Evolutionary conservation across 352 stramenopile genomes (phyloP).

Genomic region (Lagenidium sp.): DNA sequence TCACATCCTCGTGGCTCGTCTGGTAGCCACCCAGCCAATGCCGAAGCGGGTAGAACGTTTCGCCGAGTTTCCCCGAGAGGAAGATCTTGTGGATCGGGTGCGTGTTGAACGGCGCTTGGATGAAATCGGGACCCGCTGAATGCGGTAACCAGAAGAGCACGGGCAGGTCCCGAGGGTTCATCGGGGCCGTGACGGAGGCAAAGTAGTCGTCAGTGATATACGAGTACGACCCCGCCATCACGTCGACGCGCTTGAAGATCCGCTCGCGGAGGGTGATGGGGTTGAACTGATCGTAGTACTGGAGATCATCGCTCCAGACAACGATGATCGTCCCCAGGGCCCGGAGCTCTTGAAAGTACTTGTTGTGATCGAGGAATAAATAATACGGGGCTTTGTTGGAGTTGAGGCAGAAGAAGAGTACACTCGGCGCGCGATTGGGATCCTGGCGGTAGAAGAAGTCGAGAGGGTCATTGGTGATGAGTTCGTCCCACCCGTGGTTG

Average conservation of each 20-base stretch:
- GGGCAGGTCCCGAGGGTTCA: slow-evolving; percentile 51
- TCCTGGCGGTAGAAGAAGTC: slow-evolving; percentile 59
- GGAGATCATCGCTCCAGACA: slow-evolving; percentile 73
- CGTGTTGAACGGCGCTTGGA: slow-evolving; percentile 47
- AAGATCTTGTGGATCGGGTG: slow-evolving; percentile 73
- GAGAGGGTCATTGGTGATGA: slow-evolving; percentile 42
- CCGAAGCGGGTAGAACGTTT: slow-evolving; percentile 53
- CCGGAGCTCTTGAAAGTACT: slow-evolving; percentile 63
- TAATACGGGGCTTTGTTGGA: slow-evolving; percentile 60
- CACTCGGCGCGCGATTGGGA: slow-evolving; percentile 44
- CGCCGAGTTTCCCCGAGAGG: slow-evolving; percentile 39
- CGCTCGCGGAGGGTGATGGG: slow-evolving; percentile 42
- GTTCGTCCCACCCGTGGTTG: slow-evolving; percentile 54
- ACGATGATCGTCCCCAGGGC: slow-evolving; percentile 55
- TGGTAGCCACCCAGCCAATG: slow-evolving; percentile 61
- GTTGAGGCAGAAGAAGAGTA: slow-evolving; percentile 73
- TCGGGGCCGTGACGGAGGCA: slow-evolving; percentile 27
- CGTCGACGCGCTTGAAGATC: slow-evolving; percentile 54
- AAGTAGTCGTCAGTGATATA: slow-evolving; percentile 81
- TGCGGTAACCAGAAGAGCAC: slow-evolving; percentile 64
- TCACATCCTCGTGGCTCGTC: slow-evolving; percentile 24
- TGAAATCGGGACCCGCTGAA: slow-evolving; percentile 51
- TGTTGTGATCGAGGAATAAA: slow-evolving; percentile 45
- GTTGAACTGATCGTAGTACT: slow-evolving; percentile 76
- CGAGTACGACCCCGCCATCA: slow-evolving; percentile 63